Base-by-base conservation (phyloP, 1,139 yeast species). In the Geotrichum cucujoidarum region DNA sequence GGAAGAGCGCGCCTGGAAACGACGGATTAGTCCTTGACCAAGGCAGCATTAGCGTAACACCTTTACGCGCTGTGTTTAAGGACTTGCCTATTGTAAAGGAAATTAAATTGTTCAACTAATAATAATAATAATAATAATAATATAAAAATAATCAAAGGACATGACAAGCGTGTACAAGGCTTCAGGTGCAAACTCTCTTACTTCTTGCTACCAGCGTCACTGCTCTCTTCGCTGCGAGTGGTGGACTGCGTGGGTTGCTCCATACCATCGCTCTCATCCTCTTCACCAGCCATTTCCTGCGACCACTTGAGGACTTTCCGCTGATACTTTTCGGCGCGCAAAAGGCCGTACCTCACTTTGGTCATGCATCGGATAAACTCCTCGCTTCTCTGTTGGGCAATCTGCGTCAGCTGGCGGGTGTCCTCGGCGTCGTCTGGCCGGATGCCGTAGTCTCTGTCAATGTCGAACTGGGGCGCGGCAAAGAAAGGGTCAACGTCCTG, bases 321-420 rank as follows among this genome's bases (percentile, higher is more conserved):
- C 58, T 85, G 83, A 56, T 84, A 74, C 51, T 92, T 70, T 58
- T 85, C 88, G 0, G 95, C 92, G 56, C 87, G 76, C 32, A 85
- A 79, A 22, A 90, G 70, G 1, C 90, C 94, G 59, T 76, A 76
- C 56, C 97, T 75, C 40, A 92, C 76, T 37, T 74, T 77, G 21
- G 78, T 72, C 63, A 92, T 71, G 55, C 89, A 85, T 59, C 94
- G 76, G 48, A 89, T 83, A 63, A 84, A 90, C 65, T 92, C 97
- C 62, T 87, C 90, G 60, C 88, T 88, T 61, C 97, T 75, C 67
- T 92, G 97, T 45, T 88, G 68, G 0, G 85, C 85, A 42, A 83
- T 78, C 55, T 82, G 88, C 3, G 83, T 73, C 50, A 81, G 64
- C 60, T 82, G 87, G 50, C 88, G 69, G 0, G 83, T 72, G 43